Base-by-base conservation (phyloP, 1,139 yeast species). In the Hemisphaericaspora xylofermentans region DNA sequence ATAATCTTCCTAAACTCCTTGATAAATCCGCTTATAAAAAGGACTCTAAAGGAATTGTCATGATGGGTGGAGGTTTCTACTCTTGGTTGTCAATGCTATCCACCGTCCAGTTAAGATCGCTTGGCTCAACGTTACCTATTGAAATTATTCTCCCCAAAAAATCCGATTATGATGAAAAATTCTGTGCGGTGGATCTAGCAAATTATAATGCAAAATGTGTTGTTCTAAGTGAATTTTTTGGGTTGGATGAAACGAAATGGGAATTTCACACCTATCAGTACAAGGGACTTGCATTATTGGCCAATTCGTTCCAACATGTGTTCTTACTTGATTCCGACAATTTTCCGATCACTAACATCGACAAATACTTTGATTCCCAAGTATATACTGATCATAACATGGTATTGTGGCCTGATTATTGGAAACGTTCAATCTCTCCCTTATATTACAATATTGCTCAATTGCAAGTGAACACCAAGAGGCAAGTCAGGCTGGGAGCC, bases 401-500 rank as follows among this genome's bases (percentile, higher is more conserved):
- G 63, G 74, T 86, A 4, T 65, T 84, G 22, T 86, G 94, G 91
- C 93, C 94, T 4, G 95, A 87, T 60, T 86, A 79, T 57, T 87
- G 95, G 95, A 72, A 76, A 51, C 71, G 94, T 50, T 76, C 88
- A 0, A 81, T 85, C 1, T 75, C 84, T 5, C 95, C 94, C 4
- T 63, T 62, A 28, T 87, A 71, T 56, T 86, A 83, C 58, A 77
- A 80, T 10, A 75, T 86, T 44, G 87, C 88, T 1, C 83, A 74
- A 5, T 61, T 76, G 5, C 53, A 48, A 18, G 63, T 64, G 2
- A 54, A 63, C 44, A 63, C 60, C 22, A 21, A 33, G 5, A 56
- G 54, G 36, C 49, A 68, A 40, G 56, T 54, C 1, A 51, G 69
- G 41, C 51, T 44, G 39, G 53, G 53, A 36, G 47, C 64, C 37